These are phyloP conservation scores for Hygrocybe punicea DNA, from an alignment of 768 basidiomycete genomes.

Conservation along the genomic window DNA sequence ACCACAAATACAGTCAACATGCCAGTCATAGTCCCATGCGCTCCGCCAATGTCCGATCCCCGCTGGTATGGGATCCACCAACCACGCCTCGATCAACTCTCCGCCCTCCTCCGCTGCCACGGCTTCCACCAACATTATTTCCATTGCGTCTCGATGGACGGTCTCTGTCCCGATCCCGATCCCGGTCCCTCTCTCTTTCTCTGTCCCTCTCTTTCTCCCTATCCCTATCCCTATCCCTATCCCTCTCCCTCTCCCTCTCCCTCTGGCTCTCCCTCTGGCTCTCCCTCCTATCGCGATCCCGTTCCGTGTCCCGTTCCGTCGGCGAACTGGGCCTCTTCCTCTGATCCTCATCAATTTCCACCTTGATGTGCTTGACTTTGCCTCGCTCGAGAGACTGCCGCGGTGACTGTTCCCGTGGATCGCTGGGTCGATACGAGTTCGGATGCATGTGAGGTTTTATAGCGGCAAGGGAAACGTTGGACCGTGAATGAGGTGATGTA, in stretches of 20 bases:
- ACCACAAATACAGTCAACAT: background rate
- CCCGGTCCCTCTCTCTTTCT: slow-evolving; percentile 31
- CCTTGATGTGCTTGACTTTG: slow-evolving; percentile 34
- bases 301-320: slow-evolving; percentile 36
- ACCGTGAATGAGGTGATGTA: slow-evolving; percentile 31
- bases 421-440: slow-evolving; percentile 14
- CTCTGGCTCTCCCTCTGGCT: slow-evolving; percentile 37
- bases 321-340: slow-evolving; percentile 44
- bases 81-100: slow-evolving; percentile 20
- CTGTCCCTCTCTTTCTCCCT: slow-evolving; percentile 27
- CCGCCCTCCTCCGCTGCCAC: slow-evolving; percentile 34
- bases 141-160: slow-evolving; percentile 44
- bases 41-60: slow-evolving; percentile 82
- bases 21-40: slow-evolving; percentile 64
- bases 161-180: slow-evolving; percentile 29
- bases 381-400: slow-evolving; percentile 20
- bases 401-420: slow-evolving; percentile 1
- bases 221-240: slow-evolving; percentile 36
- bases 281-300: slow-evolving; percentile 40
- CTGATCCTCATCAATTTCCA: slow-evolving; percentile 57
- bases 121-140: slow-evolving; percentile 36
- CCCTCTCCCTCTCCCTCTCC: slow-evolving; percentile 46
- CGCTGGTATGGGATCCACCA: slow-evolving; percentile 16
- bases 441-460: slow-evolving; percentile 1
- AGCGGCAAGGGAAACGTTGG: slow-evolving; percentile 21